Percentiles rank a stretch among this genome's conserved stretches.
phyloP scores from a whole-genome alignment of 176 grass and related monocot species.

The Zoysia pacifica region DNA sequence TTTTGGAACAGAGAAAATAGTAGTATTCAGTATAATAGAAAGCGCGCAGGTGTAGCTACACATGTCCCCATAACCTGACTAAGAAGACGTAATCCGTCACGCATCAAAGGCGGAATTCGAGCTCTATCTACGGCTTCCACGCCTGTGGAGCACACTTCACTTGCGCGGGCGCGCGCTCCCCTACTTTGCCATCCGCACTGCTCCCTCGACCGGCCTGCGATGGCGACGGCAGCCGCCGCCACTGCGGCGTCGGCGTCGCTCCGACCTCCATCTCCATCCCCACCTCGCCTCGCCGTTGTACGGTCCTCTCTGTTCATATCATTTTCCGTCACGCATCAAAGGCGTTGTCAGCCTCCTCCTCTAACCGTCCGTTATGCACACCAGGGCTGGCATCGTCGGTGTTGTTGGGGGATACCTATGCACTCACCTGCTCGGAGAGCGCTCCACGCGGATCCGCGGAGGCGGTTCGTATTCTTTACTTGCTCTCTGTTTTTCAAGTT shows the following conservation, averaged over 20 bases:
- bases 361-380: background rate
- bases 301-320: background rate
- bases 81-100: background rate
- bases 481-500: background rate
- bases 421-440: background rate
- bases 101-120: background rate
- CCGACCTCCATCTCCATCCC: background rate
- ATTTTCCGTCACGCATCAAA: too few species aligned
- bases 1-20: too few species aligned
- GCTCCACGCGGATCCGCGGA: slow-evolving; percentile 25
- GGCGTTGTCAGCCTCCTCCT: background rate
- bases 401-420: slow-evolving; percentile 15
- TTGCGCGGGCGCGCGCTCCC: background rate
- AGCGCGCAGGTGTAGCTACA: too few species aligned
- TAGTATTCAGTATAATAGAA: too few species aligned
- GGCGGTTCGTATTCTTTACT: slow-evolving; percentile 31
- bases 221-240: slow-evolving; percentile 21
- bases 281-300: slow-evolving; percentile 19
- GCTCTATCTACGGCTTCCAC: background rate
- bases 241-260: slow-evolving; percentile 27
- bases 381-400: slow-evolving; percentile 13
- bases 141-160: slow-evolving; percentile 31
- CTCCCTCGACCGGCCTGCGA: slow-evolving; percentile 6
- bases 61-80: background rate
- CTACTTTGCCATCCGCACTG: background rate